These are phyloP conservation scores for Neocallimastix lanati DNA, from an alignment of 192 early-diverging fungal genomes.

Conservation along the genomic window DNA sequence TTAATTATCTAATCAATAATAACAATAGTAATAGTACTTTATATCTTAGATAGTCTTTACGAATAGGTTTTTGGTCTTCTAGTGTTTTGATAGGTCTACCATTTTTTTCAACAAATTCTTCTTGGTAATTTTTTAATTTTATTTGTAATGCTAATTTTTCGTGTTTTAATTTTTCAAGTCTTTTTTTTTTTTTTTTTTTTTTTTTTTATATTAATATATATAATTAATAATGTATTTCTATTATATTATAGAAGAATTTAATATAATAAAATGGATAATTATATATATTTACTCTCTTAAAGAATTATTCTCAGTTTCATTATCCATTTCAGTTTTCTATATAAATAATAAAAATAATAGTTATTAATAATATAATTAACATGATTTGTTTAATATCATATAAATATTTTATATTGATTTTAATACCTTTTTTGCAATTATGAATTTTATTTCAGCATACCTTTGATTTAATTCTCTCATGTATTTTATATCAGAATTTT, in stretches of 20 bases:
- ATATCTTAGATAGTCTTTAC: constrained; percentile 18
- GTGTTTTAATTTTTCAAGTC: background rate
- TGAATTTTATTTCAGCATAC: background rate
- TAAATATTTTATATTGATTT: background rate
- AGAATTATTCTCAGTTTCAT: too few relatives aligned
- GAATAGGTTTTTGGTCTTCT: constrained; percentile 16
- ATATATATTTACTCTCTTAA: too few relatives aligned
- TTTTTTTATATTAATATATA: too few relatives aligned
- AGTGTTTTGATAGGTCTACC: constrained; percentile 15
- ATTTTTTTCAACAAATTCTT: constrained; percentile 16
- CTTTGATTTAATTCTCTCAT: background rate
- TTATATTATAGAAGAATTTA: too few relatives aligned
- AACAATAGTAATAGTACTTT: constrained; percentile 11
- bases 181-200: background rate
- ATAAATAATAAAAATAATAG: too few relatives aligned
- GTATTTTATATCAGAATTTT: background rate
- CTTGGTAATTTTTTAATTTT: constrained; percentile 14
- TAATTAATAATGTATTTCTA: too few relatives aligned
- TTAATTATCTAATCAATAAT: too few relatives aligned
- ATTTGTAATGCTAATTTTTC: constrained; percentile 9
- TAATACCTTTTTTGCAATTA: background rate
- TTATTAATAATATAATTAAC: background rate
- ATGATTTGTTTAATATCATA: background rate
- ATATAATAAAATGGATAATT: too few relatives aligned
- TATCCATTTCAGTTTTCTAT: too few relatives aligned